Conservation (phyloP, 2,329 filamentous ascomycete species). For the Moelleriella libera region DNA sequence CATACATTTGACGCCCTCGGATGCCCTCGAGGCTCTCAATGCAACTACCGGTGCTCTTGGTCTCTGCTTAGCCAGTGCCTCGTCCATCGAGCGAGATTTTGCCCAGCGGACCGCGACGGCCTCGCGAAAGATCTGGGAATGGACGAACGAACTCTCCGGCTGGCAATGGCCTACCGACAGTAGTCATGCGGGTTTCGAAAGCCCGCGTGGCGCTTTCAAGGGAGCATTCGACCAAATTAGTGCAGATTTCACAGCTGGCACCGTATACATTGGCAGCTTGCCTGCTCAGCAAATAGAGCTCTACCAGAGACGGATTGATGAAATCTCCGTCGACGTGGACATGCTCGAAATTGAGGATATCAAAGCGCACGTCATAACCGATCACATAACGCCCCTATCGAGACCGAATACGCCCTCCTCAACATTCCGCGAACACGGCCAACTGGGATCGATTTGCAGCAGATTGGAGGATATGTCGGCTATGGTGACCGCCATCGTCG, state of each 20-base stretch:
- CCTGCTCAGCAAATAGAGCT: conserved; percentile 45
- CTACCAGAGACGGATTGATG: conserved; percentile 61
- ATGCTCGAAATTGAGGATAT: conserved; percentile 70
- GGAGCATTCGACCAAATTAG: conserved; percentile 17
- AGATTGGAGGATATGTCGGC: conserved; percentile 82
- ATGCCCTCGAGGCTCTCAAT: conserved; percentile 45
- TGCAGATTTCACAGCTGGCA: conserved; percentile 10
- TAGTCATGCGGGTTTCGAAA: conserved; percentile 40
- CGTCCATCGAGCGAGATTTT: conserved; percentile 54
- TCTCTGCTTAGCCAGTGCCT: conserved; percentile 47
- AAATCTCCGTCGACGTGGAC: conserved; percentile 57
- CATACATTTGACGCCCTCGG: conserved; percentile 43
- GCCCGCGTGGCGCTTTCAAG: conserved; percentile 26
- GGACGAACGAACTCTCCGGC: conserved; percentile 55
- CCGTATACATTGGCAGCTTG: conserved; percentile 56
- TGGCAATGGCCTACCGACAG: conserved; percentile 42
- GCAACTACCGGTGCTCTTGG: conserved; percentile 37
- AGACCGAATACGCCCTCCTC: conserved; percentile 21
- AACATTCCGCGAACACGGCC: conserved; percentile 16
- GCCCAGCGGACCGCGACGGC: conserved; percentile 56
- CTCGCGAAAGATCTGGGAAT: conserved; percentile 57
- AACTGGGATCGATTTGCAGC: conserved; percentile 40
- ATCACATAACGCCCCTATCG: conserved; percentile 51
- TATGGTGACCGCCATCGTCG: conserved; percentile 76
- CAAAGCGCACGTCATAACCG: conserved; percentile 73